A percentile compares a stretch with the other conserved stretches of the same genome.
Evolutionary conservation across 2,329 filamentous ascomycete species (phyloP).

Genomic region (Elsinoe arachidis): DNA sequence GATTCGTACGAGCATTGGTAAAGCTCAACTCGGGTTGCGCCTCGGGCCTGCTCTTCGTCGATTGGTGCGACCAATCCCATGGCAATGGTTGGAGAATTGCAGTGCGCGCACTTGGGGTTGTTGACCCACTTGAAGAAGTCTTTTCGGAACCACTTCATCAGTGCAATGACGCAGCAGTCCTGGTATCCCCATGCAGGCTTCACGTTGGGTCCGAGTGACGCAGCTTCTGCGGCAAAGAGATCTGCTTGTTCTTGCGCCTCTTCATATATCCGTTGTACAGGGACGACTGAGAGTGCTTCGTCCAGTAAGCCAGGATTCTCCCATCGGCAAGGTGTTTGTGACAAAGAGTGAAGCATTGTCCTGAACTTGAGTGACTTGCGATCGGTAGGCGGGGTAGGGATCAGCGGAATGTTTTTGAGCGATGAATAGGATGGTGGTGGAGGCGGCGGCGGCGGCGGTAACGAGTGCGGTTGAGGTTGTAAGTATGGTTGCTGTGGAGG

Average conservation of each 20-base stretch:
- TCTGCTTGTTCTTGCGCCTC: slow-evolving; percentile 92
- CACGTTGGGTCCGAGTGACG: slow-evolving; percentile 67
- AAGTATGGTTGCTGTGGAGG: slow-evolving; percentile 23
- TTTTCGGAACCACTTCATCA: slow-evolving; percentile 92
- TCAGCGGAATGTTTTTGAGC: slow-evolving; percentile 55
- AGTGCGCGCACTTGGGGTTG: slow-evolving; percentile 78
- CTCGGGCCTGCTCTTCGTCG: slow-evolving; percentile 80
- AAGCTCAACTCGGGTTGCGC: slow-evolving; percentile 78
- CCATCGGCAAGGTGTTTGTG: slow-evolving; percentile 82
- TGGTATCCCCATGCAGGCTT: slow-evolving; percentile 94
- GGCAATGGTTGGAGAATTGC: slow-evolving; percentile 71
- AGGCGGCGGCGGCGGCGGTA: slow-evolving; percentile 22
- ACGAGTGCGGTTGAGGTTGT: slow-evolving; percentile 24
- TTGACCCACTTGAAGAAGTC: slow-evolving; percentile 96
- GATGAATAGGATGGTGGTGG: slow-evolving; percentile 51
- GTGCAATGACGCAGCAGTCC: slow-evolving; percentile 84
- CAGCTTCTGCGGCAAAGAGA: slow-evolving; percentile 76
- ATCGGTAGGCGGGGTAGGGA: slow-evolving; percentile 62
- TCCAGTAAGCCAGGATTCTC: slow-evolving; percentile 93
- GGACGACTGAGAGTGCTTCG: slow-evolving; percentile 78
- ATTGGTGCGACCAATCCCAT: slow-evolving; percentile 77
- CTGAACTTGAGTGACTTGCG: slow-evolving; percentile 41
- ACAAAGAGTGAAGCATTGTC: slow-evolving; percentile 75
- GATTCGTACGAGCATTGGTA: slow-evolving; percentile 73
- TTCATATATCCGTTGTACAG: slow-evolving; percentile 81